phyloP scores from a whole-genome alignment of 2,329 filamentous ascomycete genomes.

The Aspergillus pseudoviridinutans region DNA sequence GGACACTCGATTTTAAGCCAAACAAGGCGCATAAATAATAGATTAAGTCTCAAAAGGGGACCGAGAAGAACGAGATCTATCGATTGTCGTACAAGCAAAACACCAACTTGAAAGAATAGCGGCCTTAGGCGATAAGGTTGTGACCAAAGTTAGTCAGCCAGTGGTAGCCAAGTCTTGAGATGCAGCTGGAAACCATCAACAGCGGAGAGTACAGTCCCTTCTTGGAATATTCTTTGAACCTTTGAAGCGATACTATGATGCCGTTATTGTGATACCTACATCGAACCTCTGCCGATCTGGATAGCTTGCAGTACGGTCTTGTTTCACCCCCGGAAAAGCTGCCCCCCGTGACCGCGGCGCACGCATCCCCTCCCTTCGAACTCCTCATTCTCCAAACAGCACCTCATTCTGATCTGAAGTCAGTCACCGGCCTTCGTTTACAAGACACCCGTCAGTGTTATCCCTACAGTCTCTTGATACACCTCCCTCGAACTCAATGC shows the following conservation, averaged over 20 bases:
- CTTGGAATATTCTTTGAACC: constrained; percentile 3
- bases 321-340: constrained; percentile 1
- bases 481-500: constrained; percentile 26
- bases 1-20: neutral
- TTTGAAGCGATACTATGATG: neutral
- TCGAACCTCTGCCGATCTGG: neutral
- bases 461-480: constrained; percentile 1
- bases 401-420: constrained; percentile 3
- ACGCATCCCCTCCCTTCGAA: constrained; percentile 5
- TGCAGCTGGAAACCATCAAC: constrained; percentile 10
- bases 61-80: neutral
- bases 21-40: neutral
- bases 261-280: constrained; percentile 8
- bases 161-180: constrained; percentile 7
- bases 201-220: constrained; percentile 7
- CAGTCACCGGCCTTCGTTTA: constrained; percentile 1
- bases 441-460: neutral
- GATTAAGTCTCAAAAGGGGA: neutral
- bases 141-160: constrained; percentile 15
- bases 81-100: neutral
- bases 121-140: constrained; percentile 10
- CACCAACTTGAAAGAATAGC: neutral
- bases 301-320: constrained; percentile 1
- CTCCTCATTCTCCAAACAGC: constrained; percentile 6
- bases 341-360: constrained; percentile 7